phyloP scores from a whole-genome alignment of 257 asterid species.

The Knoxia roxburghii region DNA sequence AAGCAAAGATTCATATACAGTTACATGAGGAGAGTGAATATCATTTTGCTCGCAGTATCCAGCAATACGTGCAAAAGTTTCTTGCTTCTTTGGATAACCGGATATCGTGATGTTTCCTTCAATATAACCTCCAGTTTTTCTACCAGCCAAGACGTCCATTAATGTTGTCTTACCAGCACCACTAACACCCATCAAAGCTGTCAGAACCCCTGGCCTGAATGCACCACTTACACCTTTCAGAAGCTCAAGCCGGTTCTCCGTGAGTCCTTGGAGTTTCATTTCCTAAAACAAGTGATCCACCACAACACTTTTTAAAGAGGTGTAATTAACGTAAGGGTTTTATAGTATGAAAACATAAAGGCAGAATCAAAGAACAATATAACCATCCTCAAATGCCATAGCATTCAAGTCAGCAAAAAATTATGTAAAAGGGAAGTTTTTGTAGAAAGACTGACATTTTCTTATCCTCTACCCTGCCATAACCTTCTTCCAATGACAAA shows the following conservation, averaged over 20 bases:
- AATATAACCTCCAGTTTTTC: constrained; percentile 16
- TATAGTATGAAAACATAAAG: not conserved
- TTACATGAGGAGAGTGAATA: constrained; percentile 14
- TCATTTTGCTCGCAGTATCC: constrained; percentile 21
- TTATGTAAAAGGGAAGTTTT: no score
- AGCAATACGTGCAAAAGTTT: constrained; percentile 13
- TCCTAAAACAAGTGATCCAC: not conserved
- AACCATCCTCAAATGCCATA: not conserved
- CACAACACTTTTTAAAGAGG: not conserved
- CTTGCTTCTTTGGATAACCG: constrained; percentile 13
- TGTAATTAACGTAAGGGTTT: not conserved
- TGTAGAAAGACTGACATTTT: no score
- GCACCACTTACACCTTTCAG: constrained; percentile 12
- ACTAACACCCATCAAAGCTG: constrained; percentile 15
- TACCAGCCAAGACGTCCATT: constrained; percentile 17
- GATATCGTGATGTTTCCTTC: constrained; percentile 7
- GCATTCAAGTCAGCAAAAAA: not conserved
- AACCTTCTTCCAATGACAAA: no score
- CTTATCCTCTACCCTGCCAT: no score
- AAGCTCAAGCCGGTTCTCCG: not conserved
- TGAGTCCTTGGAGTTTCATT: constrained; percentile 6
- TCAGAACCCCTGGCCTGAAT: constrained; percentile 14
- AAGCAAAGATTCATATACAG: constrained; percentile 13
- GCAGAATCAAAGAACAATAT: not conserved
- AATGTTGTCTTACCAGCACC: constrained; percentile 16